Evolutionary conservation across 352 stramenopile species (phyloP).

Genomic region (Phytophthora cactorum): DNA sequence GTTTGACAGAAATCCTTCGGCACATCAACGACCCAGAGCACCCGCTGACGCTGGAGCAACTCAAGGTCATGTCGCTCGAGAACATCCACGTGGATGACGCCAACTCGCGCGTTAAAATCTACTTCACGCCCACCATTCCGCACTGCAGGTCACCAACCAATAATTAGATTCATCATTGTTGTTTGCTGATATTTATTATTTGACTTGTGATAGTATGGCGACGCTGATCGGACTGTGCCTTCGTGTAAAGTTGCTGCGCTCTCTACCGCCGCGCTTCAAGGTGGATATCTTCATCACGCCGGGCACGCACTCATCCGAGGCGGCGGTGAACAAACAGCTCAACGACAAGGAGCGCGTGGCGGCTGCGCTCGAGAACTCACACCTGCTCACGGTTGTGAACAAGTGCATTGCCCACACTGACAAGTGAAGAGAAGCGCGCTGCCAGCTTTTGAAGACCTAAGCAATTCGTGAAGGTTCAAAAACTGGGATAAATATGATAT

Average conservation of each 20-base stretch:
- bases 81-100: conserved; percentile 90
- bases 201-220: conserved; percentile 86
- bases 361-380: conserved; percentile 96
- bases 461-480: not conserved
- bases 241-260: conserved; percentile 96
- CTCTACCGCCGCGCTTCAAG: conserved; percentile 93
- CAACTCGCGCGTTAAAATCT: conserved; percentile 79
- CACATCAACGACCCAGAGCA: conserved; percentile 95
- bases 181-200: conserved; percentile 2
- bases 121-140: conserved; percentile 95
- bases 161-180: not conserved
- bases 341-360: conserved; percentile 97
- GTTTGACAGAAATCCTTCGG: conserved; percentile 71
- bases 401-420: conserved; percentile 95
- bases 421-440: conserved; percentile 50
- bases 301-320: conserved; percentile 95
- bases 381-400: conserved; percentile 96
- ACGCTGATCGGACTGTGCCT: conserved; percentile 97
- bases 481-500: conserved; percentile 39
- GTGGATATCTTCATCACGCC: conserved; percentile 94
- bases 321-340: conserved; percentile 97
- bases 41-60: conserved; percentile 93
- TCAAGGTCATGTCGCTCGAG: conserved; percentile 93
- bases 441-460: conserved; percentile 6
- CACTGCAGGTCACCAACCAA: conserved; percentile 88